Evolutionary conservation across 768 basidiomycete genomes (phyloP), one percentile per base, ranked within the genome.

Genomic region (Suillus weaverae): DNA sequence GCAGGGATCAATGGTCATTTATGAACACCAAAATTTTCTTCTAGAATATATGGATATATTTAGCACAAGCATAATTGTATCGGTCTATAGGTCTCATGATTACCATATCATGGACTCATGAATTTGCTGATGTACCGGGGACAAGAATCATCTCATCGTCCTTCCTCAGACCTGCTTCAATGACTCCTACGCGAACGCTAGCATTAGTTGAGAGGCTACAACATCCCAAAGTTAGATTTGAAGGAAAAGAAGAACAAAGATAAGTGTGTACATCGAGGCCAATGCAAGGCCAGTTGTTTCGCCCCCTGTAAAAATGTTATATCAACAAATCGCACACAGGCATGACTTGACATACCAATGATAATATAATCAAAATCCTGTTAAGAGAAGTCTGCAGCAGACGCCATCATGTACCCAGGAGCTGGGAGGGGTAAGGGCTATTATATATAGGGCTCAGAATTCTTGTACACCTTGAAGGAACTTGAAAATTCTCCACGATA

Each of bases 321-420:
- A 20, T n/a, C 54, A 22, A 62, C 33, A 33, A 16, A 20, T 30
- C 54, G 43, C 55, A 39, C 54, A 59, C 5, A 38, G 33, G 3
- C 6, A 6, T 43, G 14, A 36, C 4, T n/a, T 11, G 18, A 68
- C 69, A 10, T 38, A 68, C 70, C 70, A 6, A 70, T 51, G 39
- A 70, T 33, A 44, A 70, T 66, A 44, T 70, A 66, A 46, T 68
- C 69, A 51, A 70, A 70, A 22, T 39, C n/a, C 48, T 65, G 62
- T 50, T 30, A 32, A 6, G 61, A 61, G 53, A 70, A 65, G n/a
- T 38, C 62, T 7, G 53, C 2, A 11, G 70, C 67, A 22, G 67
- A 48, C 18, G 61, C 60, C 64, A 68, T 66, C 36, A 11, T 39
- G 36, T 14, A 32, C 22, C 8, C 26, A 60, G 59, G 5, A 33